Evolutionary conservation across 2,329 filamentous ascomycete species (phyloP), one percentile per base, ranked within the genome.

Genomic region (Hirsutella rhossiliensis): DNA sequence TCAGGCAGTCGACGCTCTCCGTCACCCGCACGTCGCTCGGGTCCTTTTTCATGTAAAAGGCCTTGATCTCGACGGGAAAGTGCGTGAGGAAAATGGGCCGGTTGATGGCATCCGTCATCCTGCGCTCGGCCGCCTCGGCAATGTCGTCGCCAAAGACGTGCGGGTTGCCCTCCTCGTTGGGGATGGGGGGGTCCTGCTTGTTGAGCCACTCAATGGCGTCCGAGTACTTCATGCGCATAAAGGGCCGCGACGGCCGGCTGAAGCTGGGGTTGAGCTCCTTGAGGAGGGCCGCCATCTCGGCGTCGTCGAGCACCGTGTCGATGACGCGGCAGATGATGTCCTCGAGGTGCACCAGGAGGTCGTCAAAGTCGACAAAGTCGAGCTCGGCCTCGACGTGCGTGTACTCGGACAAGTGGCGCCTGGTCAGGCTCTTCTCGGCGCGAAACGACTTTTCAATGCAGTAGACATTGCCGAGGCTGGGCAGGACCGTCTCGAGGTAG

Each of bases 371-470:
- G 69, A 98, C 94, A 62, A 92, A 97, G 70, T 97, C 92, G 47
- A 98, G 75, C 65, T 98, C 92, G 47, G 83, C 90, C 68, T 98
- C 92, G 53, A 98, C 78, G 69, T 98, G 92, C 1, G 89, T 94
- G 71, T 96, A 98, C 67, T 98, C 92, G 40, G 87, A 86, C 56
- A 98, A 69, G 63, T 98, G 92, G 58, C 92, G 86, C 49, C 92
- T 84, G 41, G 92, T 98, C 46, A 97, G 73, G 7, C 84, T 90
- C 69, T 96, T 96, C 67, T 98, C 92, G 13, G 92, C 92, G 49
- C 92, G 89, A 82, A 98, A 98, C 2, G 90, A 97, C 65, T 95
- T 95, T 66, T 95, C 89, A 57, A 98, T 90, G 62, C 90, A 97
- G 76, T 94, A 98, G 43, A 96, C 88, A 61, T 96, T 87, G 54